A percentile compares a stretch with the other conserved stretches of the same genome.
Evolutionary conservation across 352 stramenopile species (phyloP).

Genomic region (Phytophthora hybrid): DNA sequence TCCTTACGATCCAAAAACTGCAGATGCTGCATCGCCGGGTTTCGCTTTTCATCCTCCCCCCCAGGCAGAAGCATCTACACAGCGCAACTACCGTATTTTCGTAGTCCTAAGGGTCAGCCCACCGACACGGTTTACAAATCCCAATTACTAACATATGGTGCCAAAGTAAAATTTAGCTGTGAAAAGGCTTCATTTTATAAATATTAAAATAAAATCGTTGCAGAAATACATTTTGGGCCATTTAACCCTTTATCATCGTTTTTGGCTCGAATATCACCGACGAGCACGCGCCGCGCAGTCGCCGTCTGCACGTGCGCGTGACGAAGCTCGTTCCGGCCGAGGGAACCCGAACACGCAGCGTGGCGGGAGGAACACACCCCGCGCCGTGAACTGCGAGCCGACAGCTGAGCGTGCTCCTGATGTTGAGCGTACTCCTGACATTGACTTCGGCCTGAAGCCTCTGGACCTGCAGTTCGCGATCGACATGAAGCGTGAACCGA

Average conservation of each 20-base stretch:
- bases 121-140: neutral
- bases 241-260: neutral
- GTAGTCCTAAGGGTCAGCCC: too few species aligned
- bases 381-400: slow-evolving; percentile 18
- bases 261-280: slow-evolving; percentile 3
- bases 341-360: slow-evolving; percentile 27
- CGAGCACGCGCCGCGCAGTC: slow-evolving; percentile 34
- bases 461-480: slow-evolving; percentile 11
- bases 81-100: too few species aligned
- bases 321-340: slow-evolving; percentile 14
- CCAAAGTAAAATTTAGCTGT: neutral
- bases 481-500: slow-evolving; percentile 26
- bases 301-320: slow-evolving; percentile 1
- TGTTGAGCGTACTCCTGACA: slow-evolving; percentile 2
- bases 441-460: slow-evolving; percentile 8
- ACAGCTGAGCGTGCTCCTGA: neutral
- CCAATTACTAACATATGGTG: neutral
- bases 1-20: too few species aligned
- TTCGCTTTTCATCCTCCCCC: too few species aligned
- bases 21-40: too few species aligned
- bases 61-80: too few species aligned
- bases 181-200: neutral
- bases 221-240: neutral
- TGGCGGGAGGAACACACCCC: slow-evolving; percentile 1
- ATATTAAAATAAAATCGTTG: neutral